Conservation (phyloP, 2,329 filamentous ascomycete species). For the Apiospora malaysiana region DNA sequence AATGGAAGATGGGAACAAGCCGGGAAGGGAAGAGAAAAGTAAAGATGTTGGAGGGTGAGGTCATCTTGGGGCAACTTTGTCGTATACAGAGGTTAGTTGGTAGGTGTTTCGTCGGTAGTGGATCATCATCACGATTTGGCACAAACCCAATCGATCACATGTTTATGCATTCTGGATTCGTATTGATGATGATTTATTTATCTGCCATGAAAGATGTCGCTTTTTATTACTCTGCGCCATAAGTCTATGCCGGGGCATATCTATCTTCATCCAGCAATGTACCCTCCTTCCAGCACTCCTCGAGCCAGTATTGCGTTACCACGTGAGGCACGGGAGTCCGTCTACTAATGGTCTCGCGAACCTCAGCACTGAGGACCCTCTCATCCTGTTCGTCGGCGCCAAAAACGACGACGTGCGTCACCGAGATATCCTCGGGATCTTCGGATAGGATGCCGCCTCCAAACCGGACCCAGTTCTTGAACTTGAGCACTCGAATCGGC, state of each 20-base stretch:
- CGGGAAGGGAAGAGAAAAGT: too few relatives aligned
- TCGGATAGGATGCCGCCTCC: conserved; percentile 66
- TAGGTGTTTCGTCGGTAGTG: too few relatives aligned
- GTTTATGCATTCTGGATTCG: too few relatives aligned
- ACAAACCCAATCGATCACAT: too few relatives aligned
- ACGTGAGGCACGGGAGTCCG: conserved; percentile 67
- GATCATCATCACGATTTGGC: background rate
- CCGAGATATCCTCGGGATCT: conserved; percentile 52
- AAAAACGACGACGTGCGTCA: conserved; percentile 78
- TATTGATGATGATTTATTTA: background rate
- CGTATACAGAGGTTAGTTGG: too few relatives aligned
- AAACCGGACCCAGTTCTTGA: conserved; percentile 69
- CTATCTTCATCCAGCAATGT: conserved; percentile 82
- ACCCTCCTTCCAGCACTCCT: conserved; percentile 78
- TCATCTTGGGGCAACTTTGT: too few relatives aligned
- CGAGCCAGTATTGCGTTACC: conserved; percentile 75
- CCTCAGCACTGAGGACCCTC: conserved; percentile 45
- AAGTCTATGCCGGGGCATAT: conserved; percentile 41
- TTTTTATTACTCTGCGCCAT: background rate
- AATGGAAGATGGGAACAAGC: background rate
- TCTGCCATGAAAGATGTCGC: too few relatives aligned
- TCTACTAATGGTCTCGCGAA: conserved; percentile 53
- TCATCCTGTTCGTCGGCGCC: conserved; percentile 47
- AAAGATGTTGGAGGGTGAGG: too few relatives aligned
- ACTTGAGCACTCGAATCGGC: conserved; percentile 46